Percentiles rank a stretch among this genome's conserved stretches.
phyloP scores from a whole-genome alignment of 2,329 filamentous ascomycete genomes.

The Aspergillus sp. region DNA sequence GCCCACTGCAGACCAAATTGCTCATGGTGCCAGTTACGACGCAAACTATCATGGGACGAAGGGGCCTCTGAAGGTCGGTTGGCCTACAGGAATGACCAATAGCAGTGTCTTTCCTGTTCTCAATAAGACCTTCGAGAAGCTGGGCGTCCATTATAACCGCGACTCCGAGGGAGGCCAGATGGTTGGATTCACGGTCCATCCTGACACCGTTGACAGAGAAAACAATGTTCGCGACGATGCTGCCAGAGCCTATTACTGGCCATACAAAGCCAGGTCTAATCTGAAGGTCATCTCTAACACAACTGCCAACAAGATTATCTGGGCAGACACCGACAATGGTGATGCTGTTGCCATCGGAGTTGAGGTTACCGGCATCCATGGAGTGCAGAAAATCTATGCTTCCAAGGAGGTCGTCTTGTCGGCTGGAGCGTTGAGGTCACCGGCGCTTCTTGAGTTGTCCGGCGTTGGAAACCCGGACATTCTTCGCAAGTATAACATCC shows the following conservation, averaged over 20 bases:
- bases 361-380: slow-evolving; percentile 26
- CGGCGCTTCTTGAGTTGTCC: slow-evolving; percentile 59
- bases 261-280: slow-evolving; percentile 43
- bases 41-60: slow-evolving; percentile 27
- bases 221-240: slow-evolving; percentile 48
- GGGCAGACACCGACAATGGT: slow-evolving; percentile 24
- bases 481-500: slow-evolving; percentile 27
- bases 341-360: slow-evolving; percentile 31
- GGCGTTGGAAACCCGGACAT: slow-evolving; percentile 53
- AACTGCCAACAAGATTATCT: slow-evolving; percentile 42
- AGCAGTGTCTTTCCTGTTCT: slow-evolving; percentile 30
- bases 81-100: slow-evolving; percentile 22
- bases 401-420: slow-evolving; percentile 59
- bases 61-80: slow-evolving; percentile 34
- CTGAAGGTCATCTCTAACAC: slow-evolving; percentile 47
- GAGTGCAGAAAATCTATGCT: slow-evolving; percentile 26
- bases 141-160: slow-evolving; percentile 41
- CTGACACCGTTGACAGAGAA: slow-evolving; percentile 42
- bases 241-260: slow-evolving; percentile 50
- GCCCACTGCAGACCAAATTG: slow-evolving; percentile 23
- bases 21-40: slow-evolving; percentile 29
- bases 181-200: slow-evolving; percentile 45
- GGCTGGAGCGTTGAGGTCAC: slow-evolving; percentile 59
- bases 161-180: slow-evolving; percentile 49
- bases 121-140: slow-evolving; percentile 38